Evolutionary conservation across 2,329 filamentous ascomycete genomes (phyloP).

Genomic region (Laburnicola sp.): DNA sequence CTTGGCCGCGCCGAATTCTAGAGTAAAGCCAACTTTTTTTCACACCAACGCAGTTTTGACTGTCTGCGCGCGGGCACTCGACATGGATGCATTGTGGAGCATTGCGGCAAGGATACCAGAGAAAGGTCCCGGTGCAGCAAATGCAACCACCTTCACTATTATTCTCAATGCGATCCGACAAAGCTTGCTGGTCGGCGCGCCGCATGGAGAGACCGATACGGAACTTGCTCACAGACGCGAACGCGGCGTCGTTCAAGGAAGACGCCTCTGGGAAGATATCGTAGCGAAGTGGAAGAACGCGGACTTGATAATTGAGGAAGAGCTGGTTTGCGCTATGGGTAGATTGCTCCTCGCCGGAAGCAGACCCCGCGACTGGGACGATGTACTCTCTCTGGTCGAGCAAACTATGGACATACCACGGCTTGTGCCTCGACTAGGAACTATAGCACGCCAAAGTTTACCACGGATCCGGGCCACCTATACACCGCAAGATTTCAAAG

Average conservation of each 20-base stretch:
- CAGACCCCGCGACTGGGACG: conserved; percentile 64
- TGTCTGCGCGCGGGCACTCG: conserved; percentile 72
- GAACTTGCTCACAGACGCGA: conserved; percentile 35
- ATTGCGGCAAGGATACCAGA: conserved; percentile 73
- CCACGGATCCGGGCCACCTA: conserved; percentile 43
- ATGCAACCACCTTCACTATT: conserved; percentile 76
- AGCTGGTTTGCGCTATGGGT: conserved; percentile 79
- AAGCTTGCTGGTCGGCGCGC: conserved; percentile 30
- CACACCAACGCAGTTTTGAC: conserved; percentile 88
- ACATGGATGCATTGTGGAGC: conserved; percentile 80
- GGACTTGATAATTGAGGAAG: conserved; percentile 72
- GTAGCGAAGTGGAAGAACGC: conserved; percentile 74
- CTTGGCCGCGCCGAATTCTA: conserved; percentile 65
- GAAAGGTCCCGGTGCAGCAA: conserved; percentile 63
- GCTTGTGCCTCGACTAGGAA: conserved; percentile 48
- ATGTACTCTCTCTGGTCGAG: conserved; percentile 74
- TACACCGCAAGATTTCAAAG: conserved; percentile 28
- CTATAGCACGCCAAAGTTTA: conserved; percentile 27
- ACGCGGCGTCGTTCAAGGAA: conserved; percentile 65
- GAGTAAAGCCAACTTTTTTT: conserved; percentile 71
- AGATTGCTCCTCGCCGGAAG: conserved; percentile 69
- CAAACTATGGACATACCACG: conserved; percentile 78
- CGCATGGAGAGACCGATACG: conserved; percentile 33
- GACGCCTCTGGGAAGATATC: conserved; percentile 79
- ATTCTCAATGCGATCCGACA: conserved; percentile 74